Conservation (phyloP, 2,329 filamentous ascomycete genomes). For the Aquanectria penicillioides region DNA sequence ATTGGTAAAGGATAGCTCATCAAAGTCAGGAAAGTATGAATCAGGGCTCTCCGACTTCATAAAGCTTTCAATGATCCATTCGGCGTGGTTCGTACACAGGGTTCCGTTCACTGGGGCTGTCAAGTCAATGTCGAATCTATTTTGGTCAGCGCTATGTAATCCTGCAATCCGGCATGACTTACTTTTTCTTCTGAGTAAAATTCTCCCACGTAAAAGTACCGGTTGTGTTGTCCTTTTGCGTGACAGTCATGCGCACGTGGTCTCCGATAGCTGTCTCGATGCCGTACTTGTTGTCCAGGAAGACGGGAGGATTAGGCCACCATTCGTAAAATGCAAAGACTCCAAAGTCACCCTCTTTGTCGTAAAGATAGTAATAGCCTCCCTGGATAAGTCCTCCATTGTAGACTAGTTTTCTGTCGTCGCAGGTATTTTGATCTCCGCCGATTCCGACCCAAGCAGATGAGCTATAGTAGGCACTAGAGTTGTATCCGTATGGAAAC, state of each 20-base stretch:
- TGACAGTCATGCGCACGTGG: conserved; percentile 19
- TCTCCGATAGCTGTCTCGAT: conserved; percentile 15
- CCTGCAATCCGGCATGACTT: neutral
- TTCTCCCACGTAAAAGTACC: conserved; percentile 19
- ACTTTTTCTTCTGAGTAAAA: conserved; percentile 6
- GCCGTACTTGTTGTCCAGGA: conserved; percentile 7
- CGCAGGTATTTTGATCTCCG: conserved; percentile 12
- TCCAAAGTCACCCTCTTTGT: conserved; percentile 16
- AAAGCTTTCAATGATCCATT: conserved; percentile 20
- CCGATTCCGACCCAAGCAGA: conserved; percentile 20
- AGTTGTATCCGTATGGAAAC: conserved; percentile 21
- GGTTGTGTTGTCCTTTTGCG: conserved; percentile 13
- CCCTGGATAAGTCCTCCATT: conserved; percentile 11
- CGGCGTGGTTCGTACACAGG: conserved; percentile 17
- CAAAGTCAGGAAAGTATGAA: conserved; percentile 12
- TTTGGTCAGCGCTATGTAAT: too few relatives aligned
- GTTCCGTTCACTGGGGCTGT: conserved; percentile 11
- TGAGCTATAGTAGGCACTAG: conserved; percentile 14
- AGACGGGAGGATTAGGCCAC: conserved; percentile 7
- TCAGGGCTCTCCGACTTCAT: conserved; percentile 6
- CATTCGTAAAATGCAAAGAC: conserved; percentile 24
- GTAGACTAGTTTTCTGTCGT: neutral
- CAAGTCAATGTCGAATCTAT: conserved; percentile 8
- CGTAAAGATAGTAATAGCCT: conserved; percentile 15
- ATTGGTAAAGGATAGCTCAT: conserved; percentile 4